phyloP scores from a whole-genome alignment of 2,329 filamentous ascomycete species.

The Penicillium psychrosexuale region DNA sequence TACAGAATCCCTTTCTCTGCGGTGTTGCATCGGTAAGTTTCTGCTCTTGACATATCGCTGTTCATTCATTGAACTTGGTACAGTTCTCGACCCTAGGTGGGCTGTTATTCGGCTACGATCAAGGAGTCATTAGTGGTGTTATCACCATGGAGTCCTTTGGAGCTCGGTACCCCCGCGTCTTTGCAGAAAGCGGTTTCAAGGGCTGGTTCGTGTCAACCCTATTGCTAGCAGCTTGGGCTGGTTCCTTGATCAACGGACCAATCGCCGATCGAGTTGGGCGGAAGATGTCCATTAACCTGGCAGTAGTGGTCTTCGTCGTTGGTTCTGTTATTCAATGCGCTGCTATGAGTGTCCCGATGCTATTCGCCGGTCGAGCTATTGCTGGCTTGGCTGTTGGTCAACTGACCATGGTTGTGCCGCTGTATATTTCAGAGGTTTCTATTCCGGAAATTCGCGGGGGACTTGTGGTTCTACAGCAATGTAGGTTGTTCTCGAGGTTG shows the following conservation, averaged over 20 bases:
- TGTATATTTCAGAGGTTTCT: slow-evolving; percentile 55
- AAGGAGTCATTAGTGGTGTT: slow-evolving; percentile 50
- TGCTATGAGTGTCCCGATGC: slow-evolving; percentile 41
- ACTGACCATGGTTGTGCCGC: slow-evolving; percentile 49
- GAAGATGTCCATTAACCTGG: slow-evolving; percentile 52
- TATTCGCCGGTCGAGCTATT: slow-evolving; percentile 47
- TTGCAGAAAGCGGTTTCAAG: slow-evolving; percentile 47
- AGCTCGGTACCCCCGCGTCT: slow-evolving; percentile 41
- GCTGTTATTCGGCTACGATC: slow-evolving; percentile 52
- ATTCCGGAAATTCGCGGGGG: slow-evolving; percentile 39
- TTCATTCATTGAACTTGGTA: background rate
- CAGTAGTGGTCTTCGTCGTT: slow-evolving; percentile 52
- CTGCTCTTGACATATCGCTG: background rate
- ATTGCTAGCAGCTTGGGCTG: slow-evolving; percentile 50
- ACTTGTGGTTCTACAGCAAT: slow-evolving; percentile 40
- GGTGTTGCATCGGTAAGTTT: slow-evolving; percentile 43
- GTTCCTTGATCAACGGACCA: slow-evolving; percentile 48
- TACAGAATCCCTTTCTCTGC: slow-evolving; percentile 46
- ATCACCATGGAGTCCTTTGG: slow-evolving; percentile 49
- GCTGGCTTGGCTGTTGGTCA: slow-evolving; percentile 46
- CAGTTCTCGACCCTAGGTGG: slow-evolving; percentile 44
- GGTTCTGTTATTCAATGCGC: slow-evolving; percentile 50
- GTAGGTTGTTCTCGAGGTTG: slow-evolving; percentile 16
- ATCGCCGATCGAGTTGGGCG: slow-evolving; percentile 53
- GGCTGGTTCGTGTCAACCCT: slow-evolving; percentile 55